phyloP scores from a whole-genome alignment of 2,329 filamentous ascomycete genomes.

The Phaeosphaeria sp. region DNA sequence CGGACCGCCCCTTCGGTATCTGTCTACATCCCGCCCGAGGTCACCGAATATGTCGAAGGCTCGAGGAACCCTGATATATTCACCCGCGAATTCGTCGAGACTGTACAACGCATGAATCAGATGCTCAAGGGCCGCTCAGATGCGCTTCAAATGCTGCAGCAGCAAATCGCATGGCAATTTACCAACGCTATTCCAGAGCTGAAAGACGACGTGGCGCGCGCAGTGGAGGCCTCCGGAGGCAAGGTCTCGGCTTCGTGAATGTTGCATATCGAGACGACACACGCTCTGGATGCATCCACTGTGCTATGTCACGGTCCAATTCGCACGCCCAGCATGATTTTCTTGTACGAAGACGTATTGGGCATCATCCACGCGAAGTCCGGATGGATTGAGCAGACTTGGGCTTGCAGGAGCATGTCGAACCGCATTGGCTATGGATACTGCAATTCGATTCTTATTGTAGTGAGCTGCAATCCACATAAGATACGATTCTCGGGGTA shows the following conservation, averaged over 20 bases:
- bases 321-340: background rate
- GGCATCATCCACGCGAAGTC: too few species aligned
- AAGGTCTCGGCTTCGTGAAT: constrained; percentile 25
- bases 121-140: constrained; percentile 66
- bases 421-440: too few species aligned
- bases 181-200: constrained; percentile 64
- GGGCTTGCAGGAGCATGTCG: too few species aligned
- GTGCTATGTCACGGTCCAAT: background rate
- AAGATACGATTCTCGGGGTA: too few species aligned
- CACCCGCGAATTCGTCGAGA: constrained; percentile 69
- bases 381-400: too few species aligned
- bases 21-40: constrained; percentile 65
- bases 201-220: constrained; percentile 58
- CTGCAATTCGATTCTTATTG: too few species aligned
- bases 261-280: background rate
- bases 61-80: constrained; percentile 72
- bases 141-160: constrained; percentile 64
- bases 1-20: constrained; percentile 56
- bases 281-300: background rate
- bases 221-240: constrained; percentile 56
- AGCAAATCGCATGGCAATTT: constrained; percentile 65
- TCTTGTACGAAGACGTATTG: too few species aligned
- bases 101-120: constrained; percentile 68
- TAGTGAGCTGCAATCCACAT: too few species aligned
- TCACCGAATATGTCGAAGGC: constrained; percentile 67